Evolutionary conservation across 306 rosid genomes (phyloP).

Genomic region (Dalbergia cochinchinensis): DNA sequence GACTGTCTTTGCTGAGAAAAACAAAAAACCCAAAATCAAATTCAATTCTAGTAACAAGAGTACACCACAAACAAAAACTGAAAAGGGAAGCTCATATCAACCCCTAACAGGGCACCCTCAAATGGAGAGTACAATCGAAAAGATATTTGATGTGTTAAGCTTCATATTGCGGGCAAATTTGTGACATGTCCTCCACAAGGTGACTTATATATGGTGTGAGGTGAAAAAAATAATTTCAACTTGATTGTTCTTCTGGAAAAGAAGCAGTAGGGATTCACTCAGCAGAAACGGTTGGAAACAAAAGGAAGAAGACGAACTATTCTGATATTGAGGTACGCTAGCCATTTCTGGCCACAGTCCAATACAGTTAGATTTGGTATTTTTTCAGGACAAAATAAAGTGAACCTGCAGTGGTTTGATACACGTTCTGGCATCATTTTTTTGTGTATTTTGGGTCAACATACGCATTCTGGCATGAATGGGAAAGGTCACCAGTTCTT

Average conservation of each 20-base stretch:
- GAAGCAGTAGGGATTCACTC: neutral
- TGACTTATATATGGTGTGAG: too few species aligned
- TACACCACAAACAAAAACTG: too few species aligned
- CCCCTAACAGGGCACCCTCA: too few species aligned
- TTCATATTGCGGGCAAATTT: neutral
- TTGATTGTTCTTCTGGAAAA: neutral
- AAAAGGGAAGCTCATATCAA: too few species aligned
- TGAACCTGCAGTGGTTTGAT: neutral
- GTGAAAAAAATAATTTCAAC: too few species aligned
- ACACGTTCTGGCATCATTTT: neutral
- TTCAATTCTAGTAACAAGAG: too few species aligned
- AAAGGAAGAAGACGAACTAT: conserved; percentile 21
- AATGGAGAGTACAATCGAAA: too few species aligned
- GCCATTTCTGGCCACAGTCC: conserved; percentile 4
- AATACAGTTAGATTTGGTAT: conserved; percentile 11
- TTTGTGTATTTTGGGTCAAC: too few species aligned
- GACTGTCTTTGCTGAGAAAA: too few species aligned
- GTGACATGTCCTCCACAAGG: neutral
- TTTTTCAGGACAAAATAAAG: conserved; percentile 24
- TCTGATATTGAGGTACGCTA: conserved; percentile 19
- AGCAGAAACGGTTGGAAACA: neutral
- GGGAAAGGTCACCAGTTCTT: too few species aligned
- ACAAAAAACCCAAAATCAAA: too few species aligned
- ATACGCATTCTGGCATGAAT: neutral
- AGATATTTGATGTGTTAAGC: neutral